Base-by-base conservation (phyloP, 441 rosid genomes). In the Viola pubescens region DNA sequence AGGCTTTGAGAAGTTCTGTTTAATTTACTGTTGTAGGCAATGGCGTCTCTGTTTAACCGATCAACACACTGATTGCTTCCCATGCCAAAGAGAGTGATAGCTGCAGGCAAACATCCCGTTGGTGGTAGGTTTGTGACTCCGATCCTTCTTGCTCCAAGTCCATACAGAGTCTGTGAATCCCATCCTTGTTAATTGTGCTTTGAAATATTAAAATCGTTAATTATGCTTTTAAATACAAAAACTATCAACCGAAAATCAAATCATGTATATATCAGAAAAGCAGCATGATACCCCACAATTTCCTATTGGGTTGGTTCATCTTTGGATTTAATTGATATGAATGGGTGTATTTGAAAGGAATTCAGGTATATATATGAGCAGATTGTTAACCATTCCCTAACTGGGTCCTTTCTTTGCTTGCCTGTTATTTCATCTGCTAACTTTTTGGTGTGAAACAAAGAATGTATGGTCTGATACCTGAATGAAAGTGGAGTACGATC, bases 51-150 rank as follows among this genome's bases (percentile, higher is more conserved):
- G 68, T 94, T 94, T 62, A 90, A 73, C 70, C 85, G 82, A 61
- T 72, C 74, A 44, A 90, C 91, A 47, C 99, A 90, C 61, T 65
- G 37, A 67, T 70, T 81, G 75, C 82, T 86, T 76, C 97, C 97
- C 43, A 11, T 66, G 4, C 95, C 97, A 44, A 83, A 86, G 62
- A 89, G 83, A 38, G 91, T 86, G 74, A 90, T 80, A 40, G 94
- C 94, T 64, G 95, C 99, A 0, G 95, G 99, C 69, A 94, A 71
- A 78, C 96, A 90, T 56, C 99, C 96, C 9, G 76, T 70, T 55
- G 97, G 99, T 16, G 99, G 96, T 59, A 94, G 76, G 56, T 66
- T 73, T 64, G 91, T 88, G 68, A 86, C 94, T 62, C 96, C 97
- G 5, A 88, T 74, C 68, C 90, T 90, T 77, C 96, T 76, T 46